A percentile compares a stretch with the other conserved stretches of the same genome.
phyloP scores from a whole-genome alignment of 148 eudicot genomes.

The Rheum nobile region DNA sequence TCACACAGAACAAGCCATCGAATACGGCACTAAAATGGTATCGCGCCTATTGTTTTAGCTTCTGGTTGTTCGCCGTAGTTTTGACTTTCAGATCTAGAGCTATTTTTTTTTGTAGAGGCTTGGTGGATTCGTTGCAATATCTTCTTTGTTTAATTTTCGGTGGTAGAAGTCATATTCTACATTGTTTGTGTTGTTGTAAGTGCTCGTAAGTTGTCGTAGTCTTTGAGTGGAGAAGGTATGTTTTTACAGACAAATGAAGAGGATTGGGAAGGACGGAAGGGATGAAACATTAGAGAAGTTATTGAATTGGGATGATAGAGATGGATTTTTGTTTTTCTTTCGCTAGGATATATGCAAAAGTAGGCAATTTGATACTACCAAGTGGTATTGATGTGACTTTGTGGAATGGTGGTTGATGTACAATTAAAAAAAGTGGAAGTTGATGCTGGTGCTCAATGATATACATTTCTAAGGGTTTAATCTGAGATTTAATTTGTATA shows the following conservation, averaged over 20 bases:
- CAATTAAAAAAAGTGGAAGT: background rate
- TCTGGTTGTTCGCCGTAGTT: background rate
- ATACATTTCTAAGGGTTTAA: background rate
- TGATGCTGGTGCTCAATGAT: background rate
- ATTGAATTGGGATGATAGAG: background rate
- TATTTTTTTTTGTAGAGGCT: background rate
- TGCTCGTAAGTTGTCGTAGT: background rate
- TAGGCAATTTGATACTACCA: background rate
- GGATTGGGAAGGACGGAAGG: background rate
- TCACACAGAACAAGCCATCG: conserved; percentile 94
- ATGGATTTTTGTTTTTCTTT: background rate
- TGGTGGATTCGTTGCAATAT: background rate
- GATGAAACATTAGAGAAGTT: background rate
- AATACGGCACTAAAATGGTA: conserved; percentile 97
- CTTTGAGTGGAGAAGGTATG: background rate
- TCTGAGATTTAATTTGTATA: background rate
- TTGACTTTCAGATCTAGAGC: background rate
- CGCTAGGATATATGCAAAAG: background rate
- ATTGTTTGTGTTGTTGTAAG: background rate
- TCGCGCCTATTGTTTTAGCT: background rate
- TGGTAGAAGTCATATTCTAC: background rate
- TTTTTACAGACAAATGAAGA: background rate
- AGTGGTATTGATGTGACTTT: background rate
- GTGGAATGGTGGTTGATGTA: background rate
- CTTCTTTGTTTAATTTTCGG: background rate